Conservation (phyloP, 768 basidiomycete genomes). For the Termitomyces sp. region DNA sequence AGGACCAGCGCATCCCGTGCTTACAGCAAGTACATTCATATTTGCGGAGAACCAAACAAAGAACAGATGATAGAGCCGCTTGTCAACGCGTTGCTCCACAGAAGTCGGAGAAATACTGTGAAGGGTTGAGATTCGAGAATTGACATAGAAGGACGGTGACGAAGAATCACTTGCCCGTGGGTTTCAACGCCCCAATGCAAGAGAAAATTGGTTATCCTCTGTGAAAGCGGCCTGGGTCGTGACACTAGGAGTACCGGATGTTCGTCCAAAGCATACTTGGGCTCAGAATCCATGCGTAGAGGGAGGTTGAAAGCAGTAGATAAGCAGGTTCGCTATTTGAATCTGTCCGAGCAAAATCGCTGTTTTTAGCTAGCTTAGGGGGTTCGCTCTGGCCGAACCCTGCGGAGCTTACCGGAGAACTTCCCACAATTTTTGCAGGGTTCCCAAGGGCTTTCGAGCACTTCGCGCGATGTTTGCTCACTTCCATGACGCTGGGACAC, state of each 20-base stretch:
- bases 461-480: too few relatives aligned
- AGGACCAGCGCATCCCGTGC: conserved; percentile 56
- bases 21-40: conserved; percentile 60
- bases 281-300: background rate
- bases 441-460: too few relatives aligned
- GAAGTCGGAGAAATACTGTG: conserved; percentile 51
- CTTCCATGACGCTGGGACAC: too few relatives aligned
- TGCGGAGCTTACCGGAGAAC: too few relatives aligned
- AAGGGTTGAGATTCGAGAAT: background rate
- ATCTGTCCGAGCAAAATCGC: too few relatives aligned
- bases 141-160: background rate
- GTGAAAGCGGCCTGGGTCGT: background rate
- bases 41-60: conserved; percentile 71
- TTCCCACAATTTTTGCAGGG: too few relatives aligned
- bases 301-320: background rate
- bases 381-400: too few relatives aligned
- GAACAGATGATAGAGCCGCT: conserved; percentile 59
- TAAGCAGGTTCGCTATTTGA: too few relatives aligned
- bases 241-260: background rate
- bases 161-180: conserved; percentile 20
- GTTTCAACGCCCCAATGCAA: conserved; percentile 27
- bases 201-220: conserved; percentile 16
- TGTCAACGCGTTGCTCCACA: conserved; percentile 44
- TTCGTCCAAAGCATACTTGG: background rate
- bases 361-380: too few relatives aligned